Base-by-base conservation (phyloP, 1,284 basidiomycete species). In the Ganoderma lingzhi region DNA sequence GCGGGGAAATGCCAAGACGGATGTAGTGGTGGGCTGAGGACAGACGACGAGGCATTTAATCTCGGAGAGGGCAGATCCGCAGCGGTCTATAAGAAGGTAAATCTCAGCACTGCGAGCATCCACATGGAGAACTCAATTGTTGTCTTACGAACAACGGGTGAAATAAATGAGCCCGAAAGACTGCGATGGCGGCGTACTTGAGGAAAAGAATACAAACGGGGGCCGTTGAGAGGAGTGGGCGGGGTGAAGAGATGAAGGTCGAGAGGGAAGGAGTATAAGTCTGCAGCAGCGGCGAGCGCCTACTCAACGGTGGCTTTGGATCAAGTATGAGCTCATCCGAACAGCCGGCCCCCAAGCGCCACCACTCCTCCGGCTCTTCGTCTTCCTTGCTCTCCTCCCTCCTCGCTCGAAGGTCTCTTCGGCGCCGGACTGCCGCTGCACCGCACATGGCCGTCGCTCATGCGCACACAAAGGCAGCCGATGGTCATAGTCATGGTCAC, bases 11-110 rank as follows among this genome's bases (percentile, higher is more conserved):
- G 42, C 77, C 66, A 70, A 86, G 78, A 19, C 80, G 80, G 69
- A 85, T 79, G 76, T 86, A 86, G 66, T 81, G 80, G 64, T 82
- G 73, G 4, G 69, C 37, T 10, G 75, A 48, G n/a, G 70, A 48
- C 4, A 72, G 68, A 19, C 68, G 67, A 35, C 65, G 67, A 17
- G 66, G 59, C 62, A 60, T 61, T 23, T 42, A 35, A 58, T 44
- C 45, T 55, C 6, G 45, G 37, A 28, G 23, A 30, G n/a, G 14
- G 12, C 8, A 10, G 10, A 51, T 51, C 23, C 48, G 48, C 23
- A 51, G 48, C 48, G 23, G 48, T 14, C 48, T 51, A 51, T 51
- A 51, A 51, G 48, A 51, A 51, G 48, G 48, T 51, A 51, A 51
- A 51, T 51, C 48, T 51, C 48, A 51, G 23, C 56, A 37, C 56